phyloP scores from a whole-genome alignment of 164 flowering plant species.

The Akebia trifoliata region DNA sequence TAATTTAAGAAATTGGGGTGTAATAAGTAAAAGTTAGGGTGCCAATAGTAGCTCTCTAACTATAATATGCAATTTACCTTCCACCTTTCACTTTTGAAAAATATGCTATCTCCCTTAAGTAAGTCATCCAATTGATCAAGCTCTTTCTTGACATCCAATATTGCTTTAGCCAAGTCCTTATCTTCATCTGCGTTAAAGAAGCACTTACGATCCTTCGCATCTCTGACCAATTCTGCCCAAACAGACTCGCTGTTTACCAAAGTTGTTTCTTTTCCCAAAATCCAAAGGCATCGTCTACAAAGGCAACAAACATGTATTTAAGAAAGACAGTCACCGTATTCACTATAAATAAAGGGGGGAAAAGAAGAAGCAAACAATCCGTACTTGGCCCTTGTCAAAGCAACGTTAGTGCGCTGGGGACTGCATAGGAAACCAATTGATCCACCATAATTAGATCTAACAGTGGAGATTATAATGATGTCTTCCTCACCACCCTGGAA shows the following conservation, averaged over 20 bases:
- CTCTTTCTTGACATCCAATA: constrained; percentile 47
- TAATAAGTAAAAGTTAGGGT: no score
- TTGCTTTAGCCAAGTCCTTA: constrained; percentile 28
- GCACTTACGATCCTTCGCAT: constrained; percentile 35
- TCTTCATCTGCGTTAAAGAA: constrained; percentile 35
- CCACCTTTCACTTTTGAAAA: constrained; percentile 58
- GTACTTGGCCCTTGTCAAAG: constrained; percentile 69
- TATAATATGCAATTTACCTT: constrained; percentile 58
- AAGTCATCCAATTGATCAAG: constrained; percentile 64
- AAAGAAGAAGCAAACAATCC: neutral
- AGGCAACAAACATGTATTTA: no score
- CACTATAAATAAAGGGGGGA: no score
- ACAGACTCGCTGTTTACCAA: constrained; percentile 26
- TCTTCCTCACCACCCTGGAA: constrained; percentile 68
- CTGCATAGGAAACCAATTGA: constrained; percentile 42
- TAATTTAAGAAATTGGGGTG: no score
- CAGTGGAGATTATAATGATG: constrained; percentile 49
- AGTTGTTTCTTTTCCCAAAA: constrained; percentile 35
- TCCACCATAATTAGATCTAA: constrained; percentile 44
- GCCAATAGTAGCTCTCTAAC: no score
- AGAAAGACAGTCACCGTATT: no score
- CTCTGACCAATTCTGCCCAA: constrained; percentile 36
- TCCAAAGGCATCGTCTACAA: constrained; percentile 42
- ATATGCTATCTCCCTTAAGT: constrained; percentile 42
- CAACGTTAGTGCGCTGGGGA: constrained; percentile 51